Evolutionary conservation across 2,329 filamentous ascomycete species (phyloP).

Genomic region (Penicillium sp.): DNA sequence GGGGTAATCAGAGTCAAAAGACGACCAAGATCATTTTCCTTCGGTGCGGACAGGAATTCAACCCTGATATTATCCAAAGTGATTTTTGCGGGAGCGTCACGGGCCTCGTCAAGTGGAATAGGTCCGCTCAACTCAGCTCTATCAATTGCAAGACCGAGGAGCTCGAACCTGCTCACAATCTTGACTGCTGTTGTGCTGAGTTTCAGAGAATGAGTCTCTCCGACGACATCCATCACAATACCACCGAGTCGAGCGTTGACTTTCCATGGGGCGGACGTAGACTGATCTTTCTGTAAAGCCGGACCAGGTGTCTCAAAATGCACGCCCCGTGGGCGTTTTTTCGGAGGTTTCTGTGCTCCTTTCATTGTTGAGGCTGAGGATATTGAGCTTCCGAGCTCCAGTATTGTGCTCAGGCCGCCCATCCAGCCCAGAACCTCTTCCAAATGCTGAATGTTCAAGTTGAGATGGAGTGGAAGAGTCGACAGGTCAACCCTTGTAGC

Average conservation of each 20-base stretch:
- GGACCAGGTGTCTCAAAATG: slow-evolving; percentile 59
- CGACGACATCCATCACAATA: slow-evolving; percentile 73
- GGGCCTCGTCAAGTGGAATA: slow-evolving; percentile 54
- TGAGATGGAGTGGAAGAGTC: slow-evolving; percentile 76
- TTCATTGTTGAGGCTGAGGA: slow-evolving; percentile 68
- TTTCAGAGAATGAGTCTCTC: slow-evolving; percentile 73
- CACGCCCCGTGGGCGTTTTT: slow-evolving; percentile 53
- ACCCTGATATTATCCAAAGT: slow-evolving; percentile 70
- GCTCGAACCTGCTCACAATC: slow-evolving; percentile 73
- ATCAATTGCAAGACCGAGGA: slow-evolving; percentile 73
- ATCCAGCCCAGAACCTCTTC: slow-evolving; percentile 89
- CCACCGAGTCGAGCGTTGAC: slow-evolving; percentile 78
- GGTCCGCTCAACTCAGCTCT: slow-evolving; percentile 77
- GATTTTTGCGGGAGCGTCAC: slow-evolving; percentile 62
- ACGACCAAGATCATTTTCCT: slow-evolving; percentile 78
- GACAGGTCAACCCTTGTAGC: slow-evolving; percentile 62
- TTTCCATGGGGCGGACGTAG: slow-evolving; percentile 55
- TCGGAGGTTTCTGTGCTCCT: slow-evolving; percentile 35
- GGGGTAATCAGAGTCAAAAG: slow-evolving; percentile 87
- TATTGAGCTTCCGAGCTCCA: slow-evolving; percentile 86
- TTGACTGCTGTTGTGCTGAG: slow-evolving; percentile 83
- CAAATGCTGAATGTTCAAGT: slow-evolving; percentile 76
- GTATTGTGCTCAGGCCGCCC: slow-evolving; percentile 86
- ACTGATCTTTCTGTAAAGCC: slow-evolving; percentile 23
- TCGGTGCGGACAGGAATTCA: slow-evolving; percentile 73